These are phyloP conservation scores for Lojkania enalia DNA, from an alignment of 2,329 filamentous ascomycete species.

Conservation along the genomic window DNA sequence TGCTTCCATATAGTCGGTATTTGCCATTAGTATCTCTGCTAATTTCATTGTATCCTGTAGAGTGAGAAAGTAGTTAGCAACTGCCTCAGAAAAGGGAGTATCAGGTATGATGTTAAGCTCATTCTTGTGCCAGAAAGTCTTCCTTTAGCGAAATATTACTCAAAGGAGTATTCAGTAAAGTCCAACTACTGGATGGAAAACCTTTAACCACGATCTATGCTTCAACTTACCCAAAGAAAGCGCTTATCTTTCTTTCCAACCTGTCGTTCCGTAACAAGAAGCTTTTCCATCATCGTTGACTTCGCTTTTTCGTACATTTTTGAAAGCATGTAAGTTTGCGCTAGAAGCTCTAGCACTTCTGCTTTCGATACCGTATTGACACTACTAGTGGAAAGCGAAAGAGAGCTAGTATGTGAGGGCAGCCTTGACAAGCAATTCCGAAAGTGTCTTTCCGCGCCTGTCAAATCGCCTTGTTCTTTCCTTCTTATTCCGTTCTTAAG, in stretches of 20 bases:
- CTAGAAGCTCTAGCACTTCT: constrained; percentile 17
- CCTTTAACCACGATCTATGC: too few species aligned
- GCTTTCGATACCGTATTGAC: constrained; percentile 15
- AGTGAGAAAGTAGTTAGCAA: too few species aligned
- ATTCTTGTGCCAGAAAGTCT: too few species aligned
- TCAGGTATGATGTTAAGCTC: too few species aligned
- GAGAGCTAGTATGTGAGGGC: constrained; percentile 12
- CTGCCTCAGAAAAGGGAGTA: too few species aligned
- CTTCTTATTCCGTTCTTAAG: constrained; percentile 19
- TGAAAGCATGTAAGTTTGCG: constrained; percentile 15
- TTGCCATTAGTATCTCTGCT: constrained; percentile 20
- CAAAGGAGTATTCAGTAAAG: too few species aligned
- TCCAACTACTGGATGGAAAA: too few species aligned
- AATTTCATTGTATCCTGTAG: constrained; percentile 20
- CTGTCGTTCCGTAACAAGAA: constrained; percentile 21
- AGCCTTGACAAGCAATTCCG: constrained; percentile 21
- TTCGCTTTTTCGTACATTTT: constrained; percentile 20
- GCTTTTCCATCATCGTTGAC: constrained; percentile 21
- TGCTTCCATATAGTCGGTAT: constrained; percentile 22
- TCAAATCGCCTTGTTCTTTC: constrained; percentile 18
- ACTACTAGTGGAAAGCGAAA: constrained; percentile 10
- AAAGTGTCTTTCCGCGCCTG: constrained; percentile 18
- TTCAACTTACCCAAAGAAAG: too few species aligned
- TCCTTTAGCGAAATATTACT: too few species aligned
- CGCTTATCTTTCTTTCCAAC: constrained; percentile 20